Evolutionary conservation across 352 stramenopile genomes (phyloP).

Genomic region (Phytophthora hibernalis): DNA sequence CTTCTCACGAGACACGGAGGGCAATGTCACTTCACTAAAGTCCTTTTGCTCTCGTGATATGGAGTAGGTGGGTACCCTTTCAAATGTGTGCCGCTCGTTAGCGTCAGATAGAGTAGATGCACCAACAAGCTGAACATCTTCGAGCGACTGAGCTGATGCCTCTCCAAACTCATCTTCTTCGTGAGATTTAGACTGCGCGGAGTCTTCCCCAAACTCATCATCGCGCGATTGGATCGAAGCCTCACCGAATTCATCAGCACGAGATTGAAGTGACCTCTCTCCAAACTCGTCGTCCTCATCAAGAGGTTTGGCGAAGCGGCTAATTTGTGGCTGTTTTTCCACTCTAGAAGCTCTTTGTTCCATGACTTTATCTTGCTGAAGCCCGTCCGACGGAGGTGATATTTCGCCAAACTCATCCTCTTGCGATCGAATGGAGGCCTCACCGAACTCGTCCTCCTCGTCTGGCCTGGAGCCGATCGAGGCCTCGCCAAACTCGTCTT

Average conservation of each 20-base stretch:
- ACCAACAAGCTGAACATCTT: not conserved
- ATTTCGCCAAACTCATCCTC: too few species aligned
- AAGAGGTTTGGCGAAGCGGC: too few species aligned
- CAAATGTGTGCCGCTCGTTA: not conserved
- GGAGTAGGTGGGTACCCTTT: not conserved
- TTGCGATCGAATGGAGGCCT: not conserved
- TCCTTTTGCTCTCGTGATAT: not conserved
- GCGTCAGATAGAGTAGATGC: not conserved
- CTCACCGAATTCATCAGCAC: slow-evolving; percentile 29
- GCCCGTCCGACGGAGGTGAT: too few species aligned
- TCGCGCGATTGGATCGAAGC: slow-evolving; percentile 3
- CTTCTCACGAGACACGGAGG: not conserved
- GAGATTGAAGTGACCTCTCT: too few species aligned
- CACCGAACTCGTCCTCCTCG: slow-evolving; percentile 9
- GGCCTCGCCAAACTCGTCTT: slow-evolving; percentile 5
- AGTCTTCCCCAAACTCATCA: slow-evolving; percentile 16
- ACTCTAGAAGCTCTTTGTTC: slow-evolving; percentile 30
- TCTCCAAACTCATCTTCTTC: slow-evolving; percentile 12
- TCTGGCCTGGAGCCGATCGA: not conserved
- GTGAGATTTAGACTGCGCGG: not conserved
- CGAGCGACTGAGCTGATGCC: not conserved
- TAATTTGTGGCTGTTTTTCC: slow-evolving; percentile 1
- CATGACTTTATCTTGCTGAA: slow-evolving; percentile 36
- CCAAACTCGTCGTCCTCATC: too few species aligned
- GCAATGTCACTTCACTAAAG: not conserved